Percentiles rank a stretch among this genome's conserved stretches.
These are phyloP conservation scores for Alternaria triticina DNA, from an alignment of 2,329 filamentous ascomycete genomes.

Conservation along the genomic window DNA sequence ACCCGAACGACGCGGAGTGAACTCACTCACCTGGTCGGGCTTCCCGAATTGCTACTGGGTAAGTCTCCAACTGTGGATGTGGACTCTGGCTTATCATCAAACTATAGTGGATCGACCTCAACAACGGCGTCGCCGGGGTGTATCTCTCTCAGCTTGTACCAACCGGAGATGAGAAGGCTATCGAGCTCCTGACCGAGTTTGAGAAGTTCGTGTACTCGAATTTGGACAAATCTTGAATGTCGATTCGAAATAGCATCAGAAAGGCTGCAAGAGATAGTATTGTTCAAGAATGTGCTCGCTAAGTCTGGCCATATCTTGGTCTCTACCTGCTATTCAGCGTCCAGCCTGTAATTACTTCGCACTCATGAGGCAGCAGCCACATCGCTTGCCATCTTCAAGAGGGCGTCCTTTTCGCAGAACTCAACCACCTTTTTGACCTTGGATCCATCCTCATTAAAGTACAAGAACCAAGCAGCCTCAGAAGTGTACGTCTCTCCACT, in stretches of 20 bases:
- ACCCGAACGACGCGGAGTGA: background rate
- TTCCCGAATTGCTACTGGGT: background rate
- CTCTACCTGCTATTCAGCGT: background rate
- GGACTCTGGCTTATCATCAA: background rate
- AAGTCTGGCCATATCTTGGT: background rate
- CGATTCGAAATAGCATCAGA: background rate
- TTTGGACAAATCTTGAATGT: background rate
- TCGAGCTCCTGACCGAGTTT: background rate
- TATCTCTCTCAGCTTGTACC: background rate
- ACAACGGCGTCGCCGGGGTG: background rate
- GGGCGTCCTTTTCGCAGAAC: conserved; percentile 7
- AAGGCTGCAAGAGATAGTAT: background rate
- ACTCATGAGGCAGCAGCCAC: background rate
- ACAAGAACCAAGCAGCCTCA: conserved; percentile 13
- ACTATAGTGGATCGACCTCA: background rate
- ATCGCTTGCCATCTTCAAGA: conserved; percentile 9
- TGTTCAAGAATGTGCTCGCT: background rate
- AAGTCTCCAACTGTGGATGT: background rate
- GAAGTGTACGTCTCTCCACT: background rate
- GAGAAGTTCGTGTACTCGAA: background rate
- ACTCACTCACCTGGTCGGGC: background rate
- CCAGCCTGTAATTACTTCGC: background rate
- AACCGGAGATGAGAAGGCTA: background rate
- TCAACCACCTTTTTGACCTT: conserved; percentile 9
- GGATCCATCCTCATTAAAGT: conserved; percentile 5